These are phyloP conservation scores for Mycena citricolor DNA, from an alignment of 1,284 basidiomycete genomes.

Conservation along the genomic window DNA sequence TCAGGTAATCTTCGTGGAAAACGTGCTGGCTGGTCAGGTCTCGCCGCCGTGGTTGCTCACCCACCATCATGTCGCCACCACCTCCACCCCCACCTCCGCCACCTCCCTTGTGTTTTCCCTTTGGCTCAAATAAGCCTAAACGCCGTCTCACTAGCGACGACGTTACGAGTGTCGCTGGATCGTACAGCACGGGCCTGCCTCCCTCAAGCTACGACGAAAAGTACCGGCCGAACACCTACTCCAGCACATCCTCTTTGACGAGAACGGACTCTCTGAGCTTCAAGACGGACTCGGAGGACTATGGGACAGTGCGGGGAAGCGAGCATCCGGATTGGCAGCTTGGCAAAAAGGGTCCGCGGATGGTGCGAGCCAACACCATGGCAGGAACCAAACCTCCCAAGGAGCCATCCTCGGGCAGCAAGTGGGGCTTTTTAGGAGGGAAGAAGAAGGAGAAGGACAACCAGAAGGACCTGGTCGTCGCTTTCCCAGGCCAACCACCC, in stretches of 20 bases:
- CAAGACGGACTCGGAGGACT: constrained; percentile 56
- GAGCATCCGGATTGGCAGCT: constrained; percentile 35
- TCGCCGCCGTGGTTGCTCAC: no score
- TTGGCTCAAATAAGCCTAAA: constrained; percentile 42
- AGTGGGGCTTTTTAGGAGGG: constrained; percentile 64
- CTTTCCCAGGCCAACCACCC: constrained; percentile 36
- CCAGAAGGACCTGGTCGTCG: constrained; percentile 34
- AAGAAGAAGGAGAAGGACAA: constrained; percentile 52
- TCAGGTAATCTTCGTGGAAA: no score
- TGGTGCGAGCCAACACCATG: constrained; percentile 56
- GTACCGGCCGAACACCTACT: constrained; percentile 22
- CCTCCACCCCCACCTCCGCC: constrained; percentile 49
- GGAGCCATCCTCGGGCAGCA: constrained; percentile 37
- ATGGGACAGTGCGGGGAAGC: constrained; percentile 38
- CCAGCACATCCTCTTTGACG: constrained; percentile 39
- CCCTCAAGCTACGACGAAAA: constrained; percentile 22
- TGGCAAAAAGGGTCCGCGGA: constrained; percentile 35
- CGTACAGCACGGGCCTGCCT: constrained; percentile 22
- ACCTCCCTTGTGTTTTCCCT: constrained; percentile 58
- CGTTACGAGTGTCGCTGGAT: constrained; percentile 1
- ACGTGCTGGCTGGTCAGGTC: no score
- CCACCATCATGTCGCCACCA: constrained; percentile 37
- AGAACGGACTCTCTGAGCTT: constrained; percentile 49
- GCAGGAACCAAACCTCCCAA: constrained; percentile 32
- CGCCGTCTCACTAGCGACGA: constrained; percentile 26